Evolutionary conservation across 495 filamentous ascomycete species (phyloP).

Genomic region (Neurospora sp.): DNA sequence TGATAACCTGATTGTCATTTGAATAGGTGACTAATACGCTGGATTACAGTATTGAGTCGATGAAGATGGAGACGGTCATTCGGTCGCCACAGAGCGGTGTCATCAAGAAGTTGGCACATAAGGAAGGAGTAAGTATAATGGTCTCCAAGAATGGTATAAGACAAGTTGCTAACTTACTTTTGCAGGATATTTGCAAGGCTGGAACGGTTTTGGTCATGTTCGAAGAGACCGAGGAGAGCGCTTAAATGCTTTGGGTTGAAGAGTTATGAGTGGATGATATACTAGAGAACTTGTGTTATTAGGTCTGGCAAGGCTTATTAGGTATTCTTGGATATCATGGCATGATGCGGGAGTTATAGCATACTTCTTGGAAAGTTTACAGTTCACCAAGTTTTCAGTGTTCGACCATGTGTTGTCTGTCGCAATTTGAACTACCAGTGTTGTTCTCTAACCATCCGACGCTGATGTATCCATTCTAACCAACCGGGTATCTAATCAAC

Average conservation of each 20-base stretch:
- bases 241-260: neutral
- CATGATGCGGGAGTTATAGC: neutral
- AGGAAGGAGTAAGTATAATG: conserved; percentile 62
- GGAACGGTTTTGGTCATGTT: conserved; percentile 49
- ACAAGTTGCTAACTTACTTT: conserved; percentile 5
- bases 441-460: neutral
- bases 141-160: neutral
- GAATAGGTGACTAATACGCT: neutral
- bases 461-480: neutral
- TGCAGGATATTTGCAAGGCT: conserved; percentile 49
- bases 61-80: conserved; percentile 99
- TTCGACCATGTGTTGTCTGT: neutral
- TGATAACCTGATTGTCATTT: neutral
- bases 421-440: neutral
- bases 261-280: neutral
- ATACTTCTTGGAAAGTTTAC: neutral
- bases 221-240: conserved; percentile 22
- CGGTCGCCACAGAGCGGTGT: conserved; percentile 75
- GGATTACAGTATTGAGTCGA: conserved; percentile 68
- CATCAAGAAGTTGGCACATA: conserved; percentile 73
- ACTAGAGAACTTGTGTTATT: neutral
- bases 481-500: neutral
- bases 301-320: neutral
- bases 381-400: neutral
- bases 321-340: neutral